Base-by-base conservation (phyloP, 495 filamentous ascomycete species). In the Neurospora terricola region DNA sequence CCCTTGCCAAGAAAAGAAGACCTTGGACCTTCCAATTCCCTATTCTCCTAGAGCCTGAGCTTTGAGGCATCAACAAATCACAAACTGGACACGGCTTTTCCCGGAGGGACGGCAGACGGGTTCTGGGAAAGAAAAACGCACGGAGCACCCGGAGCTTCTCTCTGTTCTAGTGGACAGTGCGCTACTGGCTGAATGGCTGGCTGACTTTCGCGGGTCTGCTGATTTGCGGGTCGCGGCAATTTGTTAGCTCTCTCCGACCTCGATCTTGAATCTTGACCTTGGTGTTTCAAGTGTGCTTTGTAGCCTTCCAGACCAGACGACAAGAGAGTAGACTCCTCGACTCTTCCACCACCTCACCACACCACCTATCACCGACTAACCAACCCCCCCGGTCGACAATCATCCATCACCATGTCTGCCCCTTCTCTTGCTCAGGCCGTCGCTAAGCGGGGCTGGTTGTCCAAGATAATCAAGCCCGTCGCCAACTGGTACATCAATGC, bases 401-500 rank as follows among this genome's bases (percentile, higher is more conserved):
- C 70, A 59, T 71, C 69, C 72, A 72, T 71, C 43, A 89, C 80
- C 79, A 94, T 96, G 92, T 89, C 91, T 81, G 86, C 88, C 76
- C 91, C 91, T 73, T 90, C 88, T 72, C 82, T 97, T 80, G 84
- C 91, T 75, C 88, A 83, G 74, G 93, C 87, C 83, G 88, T 96
- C 76, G 73, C 89, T 78, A 91, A 91, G 86, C 90, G 93, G 78
- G 94, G 94, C 73, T 97, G 91, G 93, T 89, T 97, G 77, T 83
- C 84, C 79, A 90, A 87, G 77, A 86, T 92, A 85, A 85, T 98
- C 83, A 86, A 77, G 80, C 95, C 95, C 48, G 71, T 98, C 72
- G 88, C 93, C 80, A 87, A 88, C 71, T 96, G 92, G 92, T 98
- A 98, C 85, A 79, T 79, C 79, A 90, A 94, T 80, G 89, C 92